A percentile compares a stretch with the other conserved stretches of the same genome.
These are phyloP conservation scores for Alternaria sp. DNA, from an alignment of 2,329 filamentous ascomycete species.

Conservation along the genomic window DNA sequence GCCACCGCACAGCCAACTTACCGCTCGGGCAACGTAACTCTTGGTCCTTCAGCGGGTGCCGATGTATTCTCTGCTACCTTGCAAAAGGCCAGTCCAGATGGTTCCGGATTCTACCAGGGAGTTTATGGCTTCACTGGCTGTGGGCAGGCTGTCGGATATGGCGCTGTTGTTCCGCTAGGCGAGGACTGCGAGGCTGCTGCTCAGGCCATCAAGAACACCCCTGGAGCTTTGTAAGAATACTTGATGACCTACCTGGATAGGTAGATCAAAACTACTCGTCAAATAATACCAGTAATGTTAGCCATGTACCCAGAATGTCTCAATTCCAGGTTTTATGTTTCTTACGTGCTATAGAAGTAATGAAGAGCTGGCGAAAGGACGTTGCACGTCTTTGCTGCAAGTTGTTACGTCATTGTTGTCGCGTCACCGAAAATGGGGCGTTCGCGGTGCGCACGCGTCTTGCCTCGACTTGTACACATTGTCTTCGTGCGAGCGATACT, in stretches of 20 bases:
- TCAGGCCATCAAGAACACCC: not conserved
- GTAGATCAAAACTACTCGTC: not conserved
- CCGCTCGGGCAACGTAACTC: slow-evolving; percentile 12
- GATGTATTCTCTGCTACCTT: not conserved
- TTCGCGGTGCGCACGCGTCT: not conserved
- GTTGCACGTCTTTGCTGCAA: not conserved
- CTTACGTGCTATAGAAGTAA: not conserved
- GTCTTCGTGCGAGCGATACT: not conserved
- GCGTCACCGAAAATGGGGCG: not conserved
- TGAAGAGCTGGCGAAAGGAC: not conserved
- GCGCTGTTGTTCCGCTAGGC: slow-evolving; percentile 7
- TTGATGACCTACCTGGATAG: not conserved
- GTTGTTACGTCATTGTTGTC: not conserved
- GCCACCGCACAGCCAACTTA: slow-evolving; percentile 9
- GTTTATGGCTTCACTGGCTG: slow-evolving; percentile 17
- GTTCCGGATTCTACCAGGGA: slow-evolving; percentile 3
- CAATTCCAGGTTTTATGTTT: not conserved
- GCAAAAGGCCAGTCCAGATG: slow-evolving; percentile 9
- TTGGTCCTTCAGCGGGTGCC: slow-evolving; percentile 12
- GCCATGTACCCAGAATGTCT: not conserved
- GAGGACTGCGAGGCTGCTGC: slow-evolving; percentile 19
- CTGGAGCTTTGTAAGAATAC: slow-evolving; percentile 8
- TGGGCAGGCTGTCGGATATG: slow-evolving; percentile 16
- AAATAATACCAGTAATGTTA: not conserved
- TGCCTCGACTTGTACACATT: not conserved